Conservation (phyloP, 805 yeast species). For the Candida patagonica region DNA sequence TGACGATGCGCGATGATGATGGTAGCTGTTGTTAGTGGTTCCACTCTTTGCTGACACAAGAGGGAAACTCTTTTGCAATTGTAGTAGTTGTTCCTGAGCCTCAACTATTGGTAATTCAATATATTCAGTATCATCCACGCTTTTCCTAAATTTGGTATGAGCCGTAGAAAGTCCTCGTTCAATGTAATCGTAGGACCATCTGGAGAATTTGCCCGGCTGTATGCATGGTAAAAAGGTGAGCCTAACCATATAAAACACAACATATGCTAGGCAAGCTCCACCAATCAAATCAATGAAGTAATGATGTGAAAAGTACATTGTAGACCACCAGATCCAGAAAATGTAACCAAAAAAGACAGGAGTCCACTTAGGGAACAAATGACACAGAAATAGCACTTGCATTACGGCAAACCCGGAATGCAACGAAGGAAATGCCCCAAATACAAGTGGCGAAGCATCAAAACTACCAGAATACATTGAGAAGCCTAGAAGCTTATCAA, state of each 20-base stretch:
- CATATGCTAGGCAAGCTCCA: constrained; percentile 78
- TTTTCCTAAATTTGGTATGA: constrained; percentile 19
- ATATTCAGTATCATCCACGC: constrained; percentile 19
- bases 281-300: constrained; percentile 88
- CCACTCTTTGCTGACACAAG: neutral
- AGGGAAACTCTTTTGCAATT: constrained; percentile 1
- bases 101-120: constrained; percentile 17
- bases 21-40: neutral
- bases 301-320: constrained; percentile 96
- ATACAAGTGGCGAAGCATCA: constrained; percentile 79
- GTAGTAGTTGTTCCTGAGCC: constrained; percentile 1
- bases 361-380: constrained; percentile 65
- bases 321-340: constrained; percentile 96
- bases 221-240: constrained; percentile 52
- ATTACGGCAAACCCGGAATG: constrained; percentile 92
- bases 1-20: neutral
- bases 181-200: constrained; percentile 35
- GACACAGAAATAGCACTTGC: constrained; percentile 80
- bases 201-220: constrained; percentile 29
- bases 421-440: constrained; percentile 80
- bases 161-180: constrained; percentile 22
- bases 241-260: constrained; percentile 61
- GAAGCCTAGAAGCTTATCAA: constrained; percentile 68
- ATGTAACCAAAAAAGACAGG: constrained; percentile 68
- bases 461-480: constrained; percentile 79